Percentiles rank a stretch among this genome's conserved stretches.
phyloP scores from a whole-genome alignment of 257 asterid species.

The Gentiana macrophylla region DNA sequence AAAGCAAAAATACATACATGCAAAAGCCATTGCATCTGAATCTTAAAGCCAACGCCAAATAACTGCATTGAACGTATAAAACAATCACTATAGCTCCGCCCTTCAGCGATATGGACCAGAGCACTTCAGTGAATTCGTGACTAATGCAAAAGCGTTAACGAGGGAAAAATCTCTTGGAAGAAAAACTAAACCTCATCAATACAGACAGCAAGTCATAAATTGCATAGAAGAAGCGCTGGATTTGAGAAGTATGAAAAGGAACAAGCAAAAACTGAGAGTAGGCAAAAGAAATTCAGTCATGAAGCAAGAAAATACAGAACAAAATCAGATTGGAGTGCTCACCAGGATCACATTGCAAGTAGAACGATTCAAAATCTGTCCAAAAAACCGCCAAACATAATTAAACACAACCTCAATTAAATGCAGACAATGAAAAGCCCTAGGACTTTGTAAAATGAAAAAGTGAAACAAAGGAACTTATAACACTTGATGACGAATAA shows the following conservation, averaged over 20 bases:
- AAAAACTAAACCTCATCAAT: not conserved
- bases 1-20: too few species aligned
- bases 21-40: too few species aligned
- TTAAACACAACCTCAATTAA: not conserved
- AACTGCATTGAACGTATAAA: too few species aligned
- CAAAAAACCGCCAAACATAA: not conserved
- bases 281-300: not conserved
- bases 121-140: not conserved
- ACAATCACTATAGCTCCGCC: too few species aligned
- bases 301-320: not conserved
- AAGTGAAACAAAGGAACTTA: not conserved
- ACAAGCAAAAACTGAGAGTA: conserved; percentile 1
- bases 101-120: too few species aligned
- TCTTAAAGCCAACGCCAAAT: too few species aligned
- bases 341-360: conserved; percentile 25
- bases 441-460: not conserved
- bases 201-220: not conserved
- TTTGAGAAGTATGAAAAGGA: not conserved
- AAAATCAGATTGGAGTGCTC: not conserved
- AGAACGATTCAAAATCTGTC: conserved; percentile 23
- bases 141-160: not conserved
- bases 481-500: not conserved
- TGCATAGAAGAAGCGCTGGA: not conserved
- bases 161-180: not conserved
- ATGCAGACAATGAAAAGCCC: conserved; percentile 1